Conservation (phyloP, 192 early-diverging fungal species). For the Anaeromyces robustus region DNA sequence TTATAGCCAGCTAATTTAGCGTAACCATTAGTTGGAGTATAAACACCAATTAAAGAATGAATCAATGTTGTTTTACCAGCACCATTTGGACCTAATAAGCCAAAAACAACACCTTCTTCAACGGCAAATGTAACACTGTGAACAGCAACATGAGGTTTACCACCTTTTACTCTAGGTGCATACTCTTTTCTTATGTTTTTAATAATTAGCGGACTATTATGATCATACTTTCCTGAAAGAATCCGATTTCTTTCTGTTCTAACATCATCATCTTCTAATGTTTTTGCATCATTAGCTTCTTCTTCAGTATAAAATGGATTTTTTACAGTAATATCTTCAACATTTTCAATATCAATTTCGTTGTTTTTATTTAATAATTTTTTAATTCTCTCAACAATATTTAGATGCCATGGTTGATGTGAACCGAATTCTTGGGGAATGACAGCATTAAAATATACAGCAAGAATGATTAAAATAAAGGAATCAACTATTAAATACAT, state of each 20-base stretch:
- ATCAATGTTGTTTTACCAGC: slow-evolving; percentile 50
- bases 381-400: slow-evolving; percentile 12
- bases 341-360: neutral
- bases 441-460: slow-evolving; percentile 2
- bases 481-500: slow-evolving; percentile 32
- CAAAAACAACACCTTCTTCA: slow-evolving; percentile 42
- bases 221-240: slow-evolving; percentile 12
- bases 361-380: slow-evolving; percentile 7
- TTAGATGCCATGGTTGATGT: slow-evolving; percentile 44
- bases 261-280: slow-evolving; percentile 44
- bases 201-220: slow-evolving; percentile 32
- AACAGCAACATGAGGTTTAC: slow-evolving; percentile 36
- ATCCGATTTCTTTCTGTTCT: slow-evolving; percentile 37
- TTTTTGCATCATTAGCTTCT: neutral
- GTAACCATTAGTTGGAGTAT: slow-evolving; percentile 30
- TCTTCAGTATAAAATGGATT: neutral
- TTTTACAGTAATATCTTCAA: neutral
- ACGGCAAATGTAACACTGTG: slow-evolving; percentile 48
- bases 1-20: slow-evolving; percentile 40
- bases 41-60: slow-evolving; percentile 51
- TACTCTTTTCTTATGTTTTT: slow-evolving; percentile 41
- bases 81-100: no score
- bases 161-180: slow-evolving; percentile 7
- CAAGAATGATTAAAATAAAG: slow-evolving; percentile 24
- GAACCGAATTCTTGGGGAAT: slow-evolving; percentile 51